Percentiles rank a stretch among this genome's conserved stretches.
Evolutionary conservation across 768 basidiomycete genomes (phyloP).

Genomic region (Filobasidium floriforme): DNA sequence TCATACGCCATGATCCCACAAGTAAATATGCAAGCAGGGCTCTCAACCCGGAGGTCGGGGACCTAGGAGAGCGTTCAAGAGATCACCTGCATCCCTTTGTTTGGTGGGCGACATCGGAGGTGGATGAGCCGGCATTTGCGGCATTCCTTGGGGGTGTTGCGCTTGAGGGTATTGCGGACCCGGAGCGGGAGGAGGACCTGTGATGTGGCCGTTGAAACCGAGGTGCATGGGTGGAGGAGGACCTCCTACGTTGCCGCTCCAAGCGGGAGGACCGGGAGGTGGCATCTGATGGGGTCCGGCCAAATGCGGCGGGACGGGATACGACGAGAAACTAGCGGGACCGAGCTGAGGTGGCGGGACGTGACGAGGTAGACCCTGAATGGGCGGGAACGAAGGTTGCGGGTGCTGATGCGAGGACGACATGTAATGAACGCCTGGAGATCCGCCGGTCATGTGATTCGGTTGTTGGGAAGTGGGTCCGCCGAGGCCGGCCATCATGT

Average conservation of each 20-base stretch:
- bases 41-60: neutral
- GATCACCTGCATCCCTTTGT: neutral
- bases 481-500: conserved; percentile 2
- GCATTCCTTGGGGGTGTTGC: too few species aligned
- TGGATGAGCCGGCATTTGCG: neutral
- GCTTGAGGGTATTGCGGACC: too few species aligned
- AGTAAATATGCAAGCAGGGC: too few species aligned
- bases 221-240: too few species aligned
- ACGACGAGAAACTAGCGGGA: neutral
- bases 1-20: neutral
- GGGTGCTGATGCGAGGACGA: neutral
- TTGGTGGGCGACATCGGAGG: neutral
- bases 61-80: neutral
- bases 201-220: too few species aligned
- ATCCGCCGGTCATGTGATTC: neutral
- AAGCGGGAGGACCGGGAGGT: neutral
- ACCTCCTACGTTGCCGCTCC: too few species aligned
- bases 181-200: too few species aligned
- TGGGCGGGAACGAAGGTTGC: too few species aligned
- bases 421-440: neutral
- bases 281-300: neutral
- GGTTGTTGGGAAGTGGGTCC: neutral
- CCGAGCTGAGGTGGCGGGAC: neutral
- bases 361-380: neutral
- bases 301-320: neutral